Evolutionary conservation across 148 eudicot genomes (phyloP).

Genomic region (Cornus controversa): DNA sequence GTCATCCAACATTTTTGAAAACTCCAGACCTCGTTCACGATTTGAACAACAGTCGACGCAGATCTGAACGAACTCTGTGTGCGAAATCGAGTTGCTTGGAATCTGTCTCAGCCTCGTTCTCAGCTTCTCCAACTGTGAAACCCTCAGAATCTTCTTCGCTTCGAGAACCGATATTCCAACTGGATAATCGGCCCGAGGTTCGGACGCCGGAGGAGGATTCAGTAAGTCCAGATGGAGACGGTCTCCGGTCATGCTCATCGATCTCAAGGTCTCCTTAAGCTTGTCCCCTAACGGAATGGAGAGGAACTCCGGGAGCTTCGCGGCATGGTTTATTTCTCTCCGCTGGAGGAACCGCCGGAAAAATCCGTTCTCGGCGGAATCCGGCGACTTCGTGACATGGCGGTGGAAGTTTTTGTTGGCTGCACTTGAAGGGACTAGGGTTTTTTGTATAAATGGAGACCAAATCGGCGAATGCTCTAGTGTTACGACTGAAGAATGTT

Average conservation of each 20-base stretch:
- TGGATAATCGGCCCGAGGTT: neutral
- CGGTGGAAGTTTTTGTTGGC: slow-evolving; percentile 26
- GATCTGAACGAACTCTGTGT: slow-evolving; percentile 33
- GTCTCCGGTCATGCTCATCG: slow-evolving; percentile 24
- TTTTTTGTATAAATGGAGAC: neutral
- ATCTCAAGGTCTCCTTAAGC: slow-evolving; percentile 38
- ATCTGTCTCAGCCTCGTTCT: slow-evolving; percentile 33
- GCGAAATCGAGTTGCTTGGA: slow-evolving; percentile 32
- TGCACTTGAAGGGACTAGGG: slow-evolving; percentile 5
- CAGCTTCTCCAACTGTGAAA: slow-evolving; percentile 42
- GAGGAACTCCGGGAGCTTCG: slow-evolving; percentile 31
- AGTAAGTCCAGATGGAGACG: slow-evolving; percentile 33
- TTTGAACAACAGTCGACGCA: slow-evolving; percentile 37
- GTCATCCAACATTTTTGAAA: slow-evolving; percentile 54
- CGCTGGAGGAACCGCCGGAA: slow-evolving; percentile 45
- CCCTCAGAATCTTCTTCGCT: slow-evolving; percentile 42
- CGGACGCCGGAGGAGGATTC: slow-evolving; percentile 13
- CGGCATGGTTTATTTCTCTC: slow-evolving; percentile 26
- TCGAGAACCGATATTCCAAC: slow-evolving; percentile 35
- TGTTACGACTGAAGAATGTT: neutral
- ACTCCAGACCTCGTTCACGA: slow-evolving; percentile 41
- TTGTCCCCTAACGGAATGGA: slow-evolving; percentile 42
- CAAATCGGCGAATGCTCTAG: neutral
- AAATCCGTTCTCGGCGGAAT: slow-evolving; percentile 25
- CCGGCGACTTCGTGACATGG: slow-evolving; percentile 27